These are phyloP conservation scores for Phaeosphaeria sp. DNA, from an alignment of 2,329 filamentous ascomycete species.

Conservation along the genomic window DNA sequence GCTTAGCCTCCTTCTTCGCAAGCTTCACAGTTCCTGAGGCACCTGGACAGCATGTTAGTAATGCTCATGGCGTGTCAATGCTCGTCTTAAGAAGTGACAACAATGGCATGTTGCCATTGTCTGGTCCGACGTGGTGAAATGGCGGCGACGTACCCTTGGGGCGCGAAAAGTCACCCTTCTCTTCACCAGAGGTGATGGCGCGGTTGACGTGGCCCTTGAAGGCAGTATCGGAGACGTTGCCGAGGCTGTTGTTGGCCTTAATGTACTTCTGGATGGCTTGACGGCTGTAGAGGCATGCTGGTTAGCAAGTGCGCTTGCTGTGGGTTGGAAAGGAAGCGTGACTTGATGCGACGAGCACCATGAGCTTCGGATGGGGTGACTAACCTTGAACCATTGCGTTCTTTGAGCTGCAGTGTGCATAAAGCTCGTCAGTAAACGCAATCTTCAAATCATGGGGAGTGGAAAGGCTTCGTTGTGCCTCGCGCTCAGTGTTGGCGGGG, in stretches of 20 bases:
- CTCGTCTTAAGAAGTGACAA: background rate
- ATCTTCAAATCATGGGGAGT: slow-evolving; percentile 11
- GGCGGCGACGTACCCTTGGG: slow-evolving; percentile 77
- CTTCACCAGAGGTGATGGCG: slow-evolving; percentile 80
- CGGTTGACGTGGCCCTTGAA: slow-evolving; percentile 85
- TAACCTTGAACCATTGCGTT: slow-evolving; percentile 73
- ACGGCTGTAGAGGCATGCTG: slow-evolving; percentile 58
- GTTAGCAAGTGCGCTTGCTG: slow-evolving; percentile 42
- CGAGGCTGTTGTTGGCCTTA: slow-evolving; percentile 72
- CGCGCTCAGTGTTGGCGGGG: slow-evolving; percentile 40
- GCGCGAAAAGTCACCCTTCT: slow-evolving; percentile 85
- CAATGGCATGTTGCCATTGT: background rate
- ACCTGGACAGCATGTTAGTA: slow-evolving; percentile 57
- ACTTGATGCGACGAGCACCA: slow-evolving; percentile 32
- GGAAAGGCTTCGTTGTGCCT: slow-evolving; percentile 27
- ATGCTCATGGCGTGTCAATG: background rate
- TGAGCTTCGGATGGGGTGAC: slow-evolving; percentile 43
- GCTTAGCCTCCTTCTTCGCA: slow-evolving; percentile 72
- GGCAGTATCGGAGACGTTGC: slow-evolving; percentile 58
- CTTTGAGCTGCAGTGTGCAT: slow-evolving; percentile 65
- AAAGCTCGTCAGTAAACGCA: slow-evolving; percentile 57
- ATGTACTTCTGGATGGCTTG: slow-evolving; percentile 79
- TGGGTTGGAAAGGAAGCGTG: slow-evolving; percentile 30
- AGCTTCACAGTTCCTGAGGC: slow-evolving; percentile 92
- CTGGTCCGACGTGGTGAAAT: background rate